phyloP scores from a whole-genome alignment of 129 eudicot genomes.

The Flaveria bidentis region DNA sequence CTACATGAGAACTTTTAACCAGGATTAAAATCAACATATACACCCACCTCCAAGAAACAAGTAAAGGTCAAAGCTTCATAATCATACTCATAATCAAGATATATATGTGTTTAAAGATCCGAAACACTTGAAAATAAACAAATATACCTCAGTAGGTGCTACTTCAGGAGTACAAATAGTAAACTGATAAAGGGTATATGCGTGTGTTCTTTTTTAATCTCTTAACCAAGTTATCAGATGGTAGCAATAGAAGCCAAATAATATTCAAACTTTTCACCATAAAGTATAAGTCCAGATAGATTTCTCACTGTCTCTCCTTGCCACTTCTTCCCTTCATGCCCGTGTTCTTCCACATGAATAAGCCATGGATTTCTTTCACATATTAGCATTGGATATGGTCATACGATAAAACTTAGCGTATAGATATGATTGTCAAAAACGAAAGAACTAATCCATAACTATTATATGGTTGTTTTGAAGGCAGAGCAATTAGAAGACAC shows the following conservation, averaged over 20 bases:
- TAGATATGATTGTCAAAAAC: background rate
- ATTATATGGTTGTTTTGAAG: slow-evolving; percentile 10
- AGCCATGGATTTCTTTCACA: no score
- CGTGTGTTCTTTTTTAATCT: background rate
- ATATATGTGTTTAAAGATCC: slow-evolving; percentile 4
- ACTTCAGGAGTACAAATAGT: slow-evolving; percentile 10
- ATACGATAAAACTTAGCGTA: no score
- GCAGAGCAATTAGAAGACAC: slow-evolving; percentile 32
- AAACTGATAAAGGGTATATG: background rate
- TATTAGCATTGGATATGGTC: no score
- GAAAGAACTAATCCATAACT: background rate
- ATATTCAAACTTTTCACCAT: slow-evolving; percentile 2
- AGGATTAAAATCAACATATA: background rate
- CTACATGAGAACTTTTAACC: background rate
- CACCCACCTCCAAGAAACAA: background rate
- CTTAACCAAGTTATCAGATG: background rate
- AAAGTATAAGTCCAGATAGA: slow-evolving; percentile 2
- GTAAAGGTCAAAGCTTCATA: slow-evolving; percentile 16
- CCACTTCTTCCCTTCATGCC: no score
- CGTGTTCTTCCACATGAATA: no score
- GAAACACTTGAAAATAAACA: slow-evolving; percentile 1
- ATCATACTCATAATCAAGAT: slow-evolving; percentile 7
- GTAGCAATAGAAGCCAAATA: slow-evolving; percentile 4
- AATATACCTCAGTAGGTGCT: background rate
- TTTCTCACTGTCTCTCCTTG: no score